These are phyloP conservation scores for Metschnikowia lunata DNA, from an alignment of 805 yeast genomes.

Conservation along the genomic window DNA sequence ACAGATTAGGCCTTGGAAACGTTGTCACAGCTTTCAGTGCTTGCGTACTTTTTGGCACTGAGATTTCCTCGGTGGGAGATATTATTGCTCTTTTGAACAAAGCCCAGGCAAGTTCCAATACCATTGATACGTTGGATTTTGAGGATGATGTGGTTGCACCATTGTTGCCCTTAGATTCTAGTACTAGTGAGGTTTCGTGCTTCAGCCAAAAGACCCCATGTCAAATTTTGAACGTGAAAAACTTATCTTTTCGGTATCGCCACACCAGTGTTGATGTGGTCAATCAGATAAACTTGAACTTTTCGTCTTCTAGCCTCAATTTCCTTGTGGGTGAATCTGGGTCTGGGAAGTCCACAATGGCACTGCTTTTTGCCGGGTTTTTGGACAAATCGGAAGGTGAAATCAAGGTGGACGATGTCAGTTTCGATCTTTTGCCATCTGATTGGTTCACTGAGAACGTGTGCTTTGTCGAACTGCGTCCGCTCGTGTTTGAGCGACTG, in stretches of 20 bases:
- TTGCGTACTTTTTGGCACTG: constrained; percentile 67
- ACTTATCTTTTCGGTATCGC: constrained; percentile 64
- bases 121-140: constrained; percentile 37
- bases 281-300: constrained; percentile 39
- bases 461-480: constrained; percentile 69
- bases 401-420: constrained; percentile 53
- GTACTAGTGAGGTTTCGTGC: constrained; percentile 1
- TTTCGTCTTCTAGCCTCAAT: constrained; percentile 45
- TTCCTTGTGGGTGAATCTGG: constrained; percentile 88
- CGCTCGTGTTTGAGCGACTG: constrained; percentile 47
- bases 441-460: constrained; percentile 59
- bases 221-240: constrained; percentile 4
- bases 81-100: constrained; percentile 62
- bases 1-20: constrained; percentile 50
- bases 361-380: constrained; percentile 56
- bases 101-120: constrained; percentile 63
- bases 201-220: constrained; percentile 3
- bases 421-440: constrained; percentile 39
- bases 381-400: constrained; percentile 52
- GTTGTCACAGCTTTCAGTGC: constrained; percentile 82
- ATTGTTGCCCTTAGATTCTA: background rate
- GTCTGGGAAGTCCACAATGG: constrained; percentile 85
- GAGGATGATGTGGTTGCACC: background rate
- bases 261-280: constrained; percentile 50
- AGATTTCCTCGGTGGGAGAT: constrained; percentile 50